These are phyloP conservation scores for Cymbidium sinense DNA, from an alignment of 106 monocot species.

Conservation along the genomic window DNA sequence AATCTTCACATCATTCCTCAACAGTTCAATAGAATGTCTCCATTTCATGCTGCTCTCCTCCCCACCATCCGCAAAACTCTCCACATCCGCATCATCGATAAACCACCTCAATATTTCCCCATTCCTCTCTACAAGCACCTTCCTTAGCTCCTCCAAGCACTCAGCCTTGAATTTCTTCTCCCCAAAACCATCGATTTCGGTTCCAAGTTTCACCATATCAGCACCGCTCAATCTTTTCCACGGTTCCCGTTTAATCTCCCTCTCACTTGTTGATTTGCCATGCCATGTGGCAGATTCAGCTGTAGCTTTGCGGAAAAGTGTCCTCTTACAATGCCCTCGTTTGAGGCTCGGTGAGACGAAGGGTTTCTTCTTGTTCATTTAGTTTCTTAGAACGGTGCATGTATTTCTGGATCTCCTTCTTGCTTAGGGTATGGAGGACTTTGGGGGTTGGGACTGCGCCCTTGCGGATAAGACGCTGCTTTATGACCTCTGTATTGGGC, in stretches of 20 bases:
- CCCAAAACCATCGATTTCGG: not conserved
- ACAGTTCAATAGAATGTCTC: not conserved
- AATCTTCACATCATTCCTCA: slow-evolving; percentile 62
- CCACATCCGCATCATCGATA: slow-evolving; percentile 59
- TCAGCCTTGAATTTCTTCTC: slow-evolving; percentile 42
- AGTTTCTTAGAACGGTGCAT: slow-evolving; percentile 48
- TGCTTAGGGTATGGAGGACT: slow-evolving; percentile 78
- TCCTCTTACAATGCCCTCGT: slow-evolving; percentile 35
- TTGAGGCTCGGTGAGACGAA: slow-evolving; percentile 17
- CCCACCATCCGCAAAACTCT: not conserved
- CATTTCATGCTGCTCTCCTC: not conserved
- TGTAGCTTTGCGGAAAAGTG: slow-evolving; percentile 30
- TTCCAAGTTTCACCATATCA: slow-evolving; percentile 15
- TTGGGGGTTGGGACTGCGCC: slow-evolving; percentile 85
- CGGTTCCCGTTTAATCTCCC: slow-evolving; percentile 17
- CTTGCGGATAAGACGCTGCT: slow-evolving; percentile 48
- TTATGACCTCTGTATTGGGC: slow-evolving; percentile 34
- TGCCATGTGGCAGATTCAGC: slow-evolving; percentile 59
- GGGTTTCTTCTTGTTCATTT: slow-evolving; percentile 7
- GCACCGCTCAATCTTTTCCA: slow-evolving; percentile 36
- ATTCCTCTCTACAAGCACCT: slow-evolving; percentile 62
- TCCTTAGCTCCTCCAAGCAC: slow-evolving; percentile 59
- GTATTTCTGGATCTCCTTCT: slow-evolving; percentile 70
- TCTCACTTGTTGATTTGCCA: slow-evolving; percentile 53
- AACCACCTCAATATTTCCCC: slow-evolving; percentile 42